Conservation (phyloP, 2,329 filamentous ascomycete genomes). For the Didymellaceae sp. region DNA sequence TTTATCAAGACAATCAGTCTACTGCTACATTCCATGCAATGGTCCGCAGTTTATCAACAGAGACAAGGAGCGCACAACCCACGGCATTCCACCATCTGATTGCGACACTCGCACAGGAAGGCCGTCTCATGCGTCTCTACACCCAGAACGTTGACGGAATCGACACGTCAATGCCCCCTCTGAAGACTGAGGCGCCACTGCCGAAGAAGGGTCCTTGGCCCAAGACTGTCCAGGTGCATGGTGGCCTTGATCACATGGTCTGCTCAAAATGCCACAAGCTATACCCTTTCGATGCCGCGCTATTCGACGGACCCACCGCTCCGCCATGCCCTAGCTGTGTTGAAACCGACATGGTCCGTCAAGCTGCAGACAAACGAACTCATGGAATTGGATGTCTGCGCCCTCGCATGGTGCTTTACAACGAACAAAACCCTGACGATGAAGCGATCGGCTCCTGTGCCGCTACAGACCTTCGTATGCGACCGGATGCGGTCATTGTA, state of each 20-base stretch:
- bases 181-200: slow-evolving; percentile 81
- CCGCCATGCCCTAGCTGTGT: slow-evolving; percentile 80
- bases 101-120: slow-evolving; percentile 86
- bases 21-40: slow-evolving; percentile 94
- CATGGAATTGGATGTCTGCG: slow-evolving; percentile 90
- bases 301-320: slow-evolving; percentile 84
- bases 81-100: slow-evolving; percentile 93
- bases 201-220: slow-evolving; percentile 90
- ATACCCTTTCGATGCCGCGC: slow-evolving; percentile 73
- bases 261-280: slow-evolving; percentile 90
- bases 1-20: slow-evolving; percentile 89
- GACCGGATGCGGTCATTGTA: slow-evolving; percentile 91
- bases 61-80: slow-evolving; percentile 78
- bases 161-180: slow-evolving; percentile 80
- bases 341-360: slow-evolving; percentile 76
- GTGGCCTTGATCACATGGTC: slow-evolving; percentile 93
- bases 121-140: slow-evolving; percentile 86
- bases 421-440: slow-evolving; percentile 94
- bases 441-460: slow-evolving; percentile 95
- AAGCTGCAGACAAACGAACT: slow-evolving; percentile 82
- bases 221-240: slow-evolving; percentile 89
- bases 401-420: slow-evolving; percentile 95
- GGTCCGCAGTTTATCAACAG: slow-evolving; percentile 84
- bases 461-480: slow-evolving; percentile 79
- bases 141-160: slow-evolving; percentile 97